Evolutionary conservation across 1,139 yeast species (phyloP).

Genomic region (Tardiomyces depauwii): DNA sequence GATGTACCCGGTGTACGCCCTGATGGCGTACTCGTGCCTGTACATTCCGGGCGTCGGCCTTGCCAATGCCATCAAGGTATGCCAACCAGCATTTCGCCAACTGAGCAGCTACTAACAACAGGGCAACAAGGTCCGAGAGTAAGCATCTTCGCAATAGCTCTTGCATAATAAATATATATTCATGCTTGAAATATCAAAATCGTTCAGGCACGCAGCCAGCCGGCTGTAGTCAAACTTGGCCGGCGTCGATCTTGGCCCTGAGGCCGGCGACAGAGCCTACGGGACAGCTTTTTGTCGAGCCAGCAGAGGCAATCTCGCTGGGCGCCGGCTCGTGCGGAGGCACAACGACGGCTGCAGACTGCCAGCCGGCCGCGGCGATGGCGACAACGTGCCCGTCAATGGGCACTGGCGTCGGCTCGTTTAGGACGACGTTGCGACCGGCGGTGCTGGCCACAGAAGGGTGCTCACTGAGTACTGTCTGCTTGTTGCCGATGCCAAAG

Average conservation of each 20-base stretch:
- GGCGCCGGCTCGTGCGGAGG: neutral
- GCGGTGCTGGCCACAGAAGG: conserved; percentile 2
- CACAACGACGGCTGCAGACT: conserved; percentile 47
- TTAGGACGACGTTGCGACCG: conserved; percentile 22
- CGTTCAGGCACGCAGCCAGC: no score
- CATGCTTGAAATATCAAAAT: neutral
- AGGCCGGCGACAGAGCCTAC: neutral
- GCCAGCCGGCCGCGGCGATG: conserved; percentile 75
- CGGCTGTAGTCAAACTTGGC: neutral
- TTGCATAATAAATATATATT: neutral
- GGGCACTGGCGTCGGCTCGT: conserved; percentile 35
- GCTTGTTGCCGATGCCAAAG: conserved; percentile 49
- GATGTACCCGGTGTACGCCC: conserved; percentile 83
- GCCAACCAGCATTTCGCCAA: conserved; percentile 1
- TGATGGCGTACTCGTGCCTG: conserved; percentile 59
- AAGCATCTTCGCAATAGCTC: neutral
- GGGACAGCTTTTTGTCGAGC: neutral
- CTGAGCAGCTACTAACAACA: neutral
- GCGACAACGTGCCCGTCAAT: conserved; percentile 35
- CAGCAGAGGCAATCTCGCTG: neutral
- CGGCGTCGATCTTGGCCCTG: neutral
- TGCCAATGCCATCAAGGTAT: conserved; percentile 31
- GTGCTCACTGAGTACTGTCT: conserved; percentile 18
- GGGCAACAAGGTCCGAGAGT: neutral
- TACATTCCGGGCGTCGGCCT: conserved; percentile 67